Conservation (phyloP, 176 grass and related monocot genomes). For the Elymus sibiricus region DNA sequence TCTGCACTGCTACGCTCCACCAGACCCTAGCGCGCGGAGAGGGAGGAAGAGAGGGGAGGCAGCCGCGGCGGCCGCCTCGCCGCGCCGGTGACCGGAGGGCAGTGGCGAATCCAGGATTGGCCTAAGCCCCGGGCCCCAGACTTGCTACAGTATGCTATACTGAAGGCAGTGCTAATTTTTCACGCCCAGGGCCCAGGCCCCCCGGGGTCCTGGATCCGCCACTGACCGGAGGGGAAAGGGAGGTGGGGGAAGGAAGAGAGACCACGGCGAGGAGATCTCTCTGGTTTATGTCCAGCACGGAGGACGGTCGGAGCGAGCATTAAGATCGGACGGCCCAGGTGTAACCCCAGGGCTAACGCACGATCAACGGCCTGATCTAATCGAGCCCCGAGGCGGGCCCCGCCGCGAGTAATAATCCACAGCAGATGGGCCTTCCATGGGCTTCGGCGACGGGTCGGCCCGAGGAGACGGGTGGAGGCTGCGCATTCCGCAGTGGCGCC, state of each 20-base stretch:
- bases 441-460: not conserved
- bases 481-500: not conserved
- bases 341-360: not conserved
- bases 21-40: not conserved
- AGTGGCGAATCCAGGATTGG: no score
- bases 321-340: conserved; percentile 10
- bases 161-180: no score
- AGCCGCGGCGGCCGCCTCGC: not conserved
- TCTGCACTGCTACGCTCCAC: not conserved
- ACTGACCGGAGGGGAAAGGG: not conserved
- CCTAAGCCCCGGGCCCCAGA: no score
- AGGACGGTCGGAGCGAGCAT: not conserved
- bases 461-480: not conserved
- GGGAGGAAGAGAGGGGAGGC: no score
- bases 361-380: not conserved
- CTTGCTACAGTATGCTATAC: no score
- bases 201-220: no score
- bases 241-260: not conserved
- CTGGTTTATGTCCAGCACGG: not conserved
- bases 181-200: no score
- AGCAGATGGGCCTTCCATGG: not conserved
- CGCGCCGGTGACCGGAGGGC: not conserved
- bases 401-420: not conserved
- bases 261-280: not conserved
- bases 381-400: not conserved